Evolutionary conservation across 2,329 filamentous ascomycete genomes (phyloP), one percentile per base, ranked within the genome.

Genomic region (Penicillium sp.): DNA sequence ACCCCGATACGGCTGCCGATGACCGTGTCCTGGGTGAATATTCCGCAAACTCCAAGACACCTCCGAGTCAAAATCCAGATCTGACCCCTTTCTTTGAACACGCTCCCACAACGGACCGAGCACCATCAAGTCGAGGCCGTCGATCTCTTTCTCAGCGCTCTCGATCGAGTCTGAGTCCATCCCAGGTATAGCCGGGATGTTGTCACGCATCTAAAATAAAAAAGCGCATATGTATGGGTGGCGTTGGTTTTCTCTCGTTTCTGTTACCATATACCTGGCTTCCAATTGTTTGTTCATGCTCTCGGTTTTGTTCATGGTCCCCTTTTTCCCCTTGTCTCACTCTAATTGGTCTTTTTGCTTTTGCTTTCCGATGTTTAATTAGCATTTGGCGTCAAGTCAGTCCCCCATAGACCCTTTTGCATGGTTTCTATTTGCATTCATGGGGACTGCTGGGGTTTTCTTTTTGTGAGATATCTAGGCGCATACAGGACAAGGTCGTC

Each of bases 61-160:
- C 78, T 31, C 78, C 78, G 1, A 81, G 78, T 54, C 79, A 81
- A 61, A 78, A 79, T 54, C 77, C 78, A 3, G 74, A 77, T 35
- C 62, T 80, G 9, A 70, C 74, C 44, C 78, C 78, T 2, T 74
- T 74, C 60, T 80, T 80, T 59, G 74, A 77, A 45, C 72, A 78
- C 62, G 73, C 70, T 4, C 75, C 77, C 5, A 66, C 66, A 19
- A 51, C 60, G 9, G 64, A 67, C 19, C 69, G 72, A 31, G 64
- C 68, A 10, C 69, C 73, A 0, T 72, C 73, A 13, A 72, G 66
- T 48, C 72, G 72, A 37, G 71, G 72, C 23, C 67, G 70, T 53
- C 65, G 74, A 31, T 77, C 75, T 7, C 64, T 68, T 25, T 77
- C 74, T 31, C 64, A 70, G 37, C 69, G 69, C 31, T 75, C 74